Base-by-base conservation (phyloP, 108 stramenopile genomes). In the Thalassiosira profunda region DNA sequence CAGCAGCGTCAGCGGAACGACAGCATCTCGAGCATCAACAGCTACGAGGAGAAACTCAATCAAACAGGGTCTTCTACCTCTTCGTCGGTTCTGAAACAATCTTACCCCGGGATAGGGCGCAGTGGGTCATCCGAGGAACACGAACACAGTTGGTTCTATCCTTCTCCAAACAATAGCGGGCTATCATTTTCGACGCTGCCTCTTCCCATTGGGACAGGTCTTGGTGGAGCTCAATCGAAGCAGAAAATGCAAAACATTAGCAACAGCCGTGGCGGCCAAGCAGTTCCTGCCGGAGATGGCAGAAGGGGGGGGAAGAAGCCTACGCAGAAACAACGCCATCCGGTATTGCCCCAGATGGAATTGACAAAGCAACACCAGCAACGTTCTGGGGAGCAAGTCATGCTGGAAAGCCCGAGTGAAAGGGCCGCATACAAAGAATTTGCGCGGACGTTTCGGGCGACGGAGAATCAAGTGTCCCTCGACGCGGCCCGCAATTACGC, bases 401-500 rank as follows among this genome's bases (percentile, higher is more conserved):
- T 72, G 36, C 20, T 55, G 12, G 63, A 57, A 66, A 58, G 43
- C 40, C 61, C 70, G 30, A 48, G 35, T n/a, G 60, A 60, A 15
- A 45, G 58, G 20, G 45, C 58, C 28, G 56, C 70, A 6, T 88
- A 88, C 67, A 89, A 88, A 64, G 86, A 88, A 18, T 91, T 91
- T 45, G 82, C 86, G 34, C 73, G 84, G 17, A 41, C 81, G 29
- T 86, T 90, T 41, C 82, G 86, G 8, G 56, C 61, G 7, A 73
- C 79, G 36, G 86, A 90, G 53, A 69, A 68, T 20, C 56, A 57
- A 26, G n/a, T n/a, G n/a, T 90, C 89, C 0, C 65, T 90, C 25
- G 18, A 48, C 29, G 76, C 76, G 9, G 90, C 93, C 2, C 75
- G 86, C 38, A 67, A 79, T 14, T 90, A 77, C 44, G 93, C 89